Evolutionary conservation across 2,329 filamentous ascomycete species (phyloP).

Genomic region (Curvularia verruculosa): DNA sequence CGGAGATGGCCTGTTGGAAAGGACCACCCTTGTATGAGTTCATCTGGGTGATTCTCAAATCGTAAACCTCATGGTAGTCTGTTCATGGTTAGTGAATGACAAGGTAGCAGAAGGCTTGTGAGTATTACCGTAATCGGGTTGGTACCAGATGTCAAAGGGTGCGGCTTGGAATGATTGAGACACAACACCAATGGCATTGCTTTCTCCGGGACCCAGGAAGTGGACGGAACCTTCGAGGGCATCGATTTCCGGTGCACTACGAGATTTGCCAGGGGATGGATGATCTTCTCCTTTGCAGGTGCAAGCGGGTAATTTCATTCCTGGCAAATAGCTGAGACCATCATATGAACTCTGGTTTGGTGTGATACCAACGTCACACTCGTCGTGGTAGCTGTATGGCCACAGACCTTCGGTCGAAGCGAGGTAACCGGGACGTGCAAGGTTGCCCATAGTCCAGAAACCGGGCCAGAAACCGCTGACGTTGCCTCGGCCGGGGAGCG

Average conservation of each 20-base stretch:
- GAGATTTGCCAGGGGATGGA: conserved; percentile 67
- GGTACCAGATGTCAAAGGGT: conserved; percentile 73
- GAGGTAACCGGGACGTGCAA: conserved; percentile 71
- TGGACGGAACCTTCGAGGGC: conserved; percentile 70
- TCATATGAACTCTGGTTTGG: conserved; percentile 72
- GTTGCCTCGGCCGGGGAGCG: conserved; percentile 70
- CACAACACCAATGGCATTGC: conserved; percentile 63
- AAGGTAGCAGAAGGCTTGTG: background rate
- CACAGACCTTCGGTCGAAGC: conserved; percentile 74
- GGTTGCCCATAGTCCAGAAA: conserved; percentile 77
- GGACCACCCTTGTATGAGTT: conserved; percentile 62
- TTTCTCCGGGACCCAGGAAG: conserved; percentile 57
- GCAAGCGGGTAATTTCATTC: conserved; percentile 73
- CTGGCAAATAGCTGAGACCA: conserved; percentile 70
- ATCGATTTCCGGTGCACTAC: conserved; percentile 74
- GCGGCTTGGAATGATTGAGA: conserved; percentile 72
- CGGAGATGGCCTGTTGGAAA: conserved; percentile 62
- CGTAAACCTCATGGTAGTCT: conserved; percentile 70
- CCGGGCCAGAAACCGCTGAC: conserved; percentile 75
- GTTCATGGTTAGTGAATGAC: conserved; percentile 22
- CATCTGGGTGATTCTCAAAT: conserved; percentile 59
- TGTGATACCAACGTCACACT: conserved; percentile 73
- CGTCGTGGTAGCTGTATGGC: conserved; percentile 74
- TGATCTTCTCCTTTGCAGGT: conserved; percentile 70
- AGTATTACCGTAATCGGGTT: conserved; percentile 59